Conservation (phyloP, 2,329 filamentous ascomycete species). For the Colletotrichum lindemuthianum region DNA sequence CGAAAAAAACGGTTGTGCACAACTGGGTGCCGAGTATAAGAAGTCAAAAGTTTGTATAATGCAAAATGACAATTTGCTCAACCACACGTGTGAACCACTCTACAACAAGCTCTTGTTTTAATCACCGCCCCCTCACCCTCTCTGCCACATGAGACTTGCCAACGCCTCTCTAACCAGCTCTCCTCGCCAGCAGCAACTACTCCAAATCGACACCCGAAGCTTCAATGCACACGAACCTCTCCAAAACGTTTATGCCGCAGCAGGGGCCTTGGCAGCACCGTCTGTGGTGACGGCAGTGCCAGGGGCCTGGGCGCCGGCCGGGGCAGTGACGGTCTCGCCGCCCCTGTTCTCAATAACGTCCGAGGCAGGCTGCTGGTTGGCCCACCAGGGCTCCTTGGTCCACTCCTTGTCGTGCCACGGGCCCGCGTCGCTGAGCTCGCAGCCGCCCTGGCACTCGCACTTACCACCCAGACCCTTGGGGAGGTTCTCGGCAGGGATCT, state of each 20-base stretch:
- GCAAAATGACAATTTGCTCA: constrained; percentile 10
- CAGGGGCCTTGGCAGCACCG: constrained; percentile 48
- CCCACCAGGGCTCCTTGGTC: constrained; percentile 73
- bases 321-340: constrained; percentile 48
- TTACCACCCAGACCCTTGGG: constrained; percentile 85
- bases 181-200: constrained; percentile 30
- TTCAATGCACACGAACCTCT: neutral
- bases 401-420: constrained; percentile 85
- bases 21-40: neutral
- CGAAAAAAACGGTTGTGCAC: too few relatives aligned
- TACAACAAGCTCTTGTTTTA: constrained; percentile 35
- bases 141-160: constrained; percentile 16
- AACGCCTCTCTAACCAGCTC: constrained; percentile 35
- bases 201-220: constrained; percentile 13
- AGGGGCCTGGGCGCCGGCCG: constrained; percentile 42
- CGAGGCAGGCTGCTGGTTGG: constrained; percentile 55
- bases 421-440: constrained; percentile 86
- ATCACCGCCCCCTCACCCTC: constrained; percentile 3
- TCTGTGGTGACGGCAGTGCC: constrained; percentile 44
- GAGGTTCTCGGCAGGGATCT: constrained; percentile 90
- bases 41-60: constrained; percentile 31
- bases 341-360: constrained; percentile 52
- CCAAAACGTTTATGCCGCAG: constrained; percentile 44
- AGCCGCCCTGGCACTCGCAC: constrained; percentile 86
- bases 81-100: constrained; percentile 24